Evolutionary conservation across 805 yeast species (phyloP).

Genomic region (Metschnikowia baotianmanensis): DNA sequence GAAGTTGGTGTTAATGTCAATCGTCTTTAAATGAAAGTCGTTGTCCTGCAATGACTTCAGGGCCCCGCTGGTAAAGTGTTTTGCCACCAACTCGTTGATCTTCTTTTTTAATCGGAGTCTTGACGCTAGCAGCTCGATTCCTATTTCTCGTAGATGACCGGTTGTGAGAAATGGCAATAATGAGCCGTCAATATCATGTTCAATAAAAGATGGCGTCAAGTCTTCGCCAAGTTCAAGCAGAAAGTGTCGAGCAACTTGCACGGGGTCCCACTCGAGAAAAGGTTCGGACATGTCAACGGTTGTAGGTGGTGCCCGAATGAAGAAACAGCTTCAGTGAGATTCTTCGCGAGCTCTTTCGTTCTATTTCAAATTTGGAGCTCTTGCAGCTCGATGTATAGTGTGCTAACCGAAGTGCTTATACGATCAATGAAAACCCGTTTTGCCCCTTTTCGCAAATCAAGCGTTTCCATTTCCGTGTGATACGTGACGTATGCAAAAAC

Average conservation of each 20-base stretch:
- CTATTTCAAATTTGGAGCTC: too few relatives aligned
- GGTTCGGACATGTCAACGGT: slow-evolving; percentile 25
- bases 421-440: too few relatives aligned
- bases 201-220: slow-evolving; percentile 38
- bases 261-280: slow-evolving; percentile 45
- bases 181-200: slow-evolving; percentile 70
- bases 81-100: slow-evolving; percentile 50
- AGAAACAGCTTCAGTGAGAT: too few relatives aligned
- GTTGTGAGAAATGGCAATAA: slow-evolving; percentile 66
- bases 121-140: slow-evolving; percentile 50
- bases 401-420: too few relatives aligned
- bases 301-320: too few relatives aligned
- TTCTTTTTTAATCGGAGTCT: slow-evolving; percentile 60
- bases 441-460: not conserved
- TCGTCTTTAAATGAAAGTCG: slow-evolving; percentile 26
- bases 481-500: slow-evolving; percentile 6
- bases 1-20: slow-evolving; percentile 37
- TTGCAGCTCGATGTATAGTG: too few relatives aligned
- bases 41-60: slow-evolving; percentile 20
- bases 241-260: slow-evolving; percentile 40
- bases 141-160: slow-evolving; percentile 72
- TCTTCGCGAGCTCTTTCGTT: too few relatives aligned
- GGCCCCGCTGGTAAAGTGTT: slow-evolving; percentile 24
- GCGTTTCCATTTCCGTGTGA: slow-evolving; percentile 3
- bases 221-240: slow-evolving; percentile 25